Percentiles rank a stretch among this genome's conserved stretches.
Conservation (phyloP, 2,329 filamentous ascomycete genomes). For the Lachnellula willkommii region DNA sequence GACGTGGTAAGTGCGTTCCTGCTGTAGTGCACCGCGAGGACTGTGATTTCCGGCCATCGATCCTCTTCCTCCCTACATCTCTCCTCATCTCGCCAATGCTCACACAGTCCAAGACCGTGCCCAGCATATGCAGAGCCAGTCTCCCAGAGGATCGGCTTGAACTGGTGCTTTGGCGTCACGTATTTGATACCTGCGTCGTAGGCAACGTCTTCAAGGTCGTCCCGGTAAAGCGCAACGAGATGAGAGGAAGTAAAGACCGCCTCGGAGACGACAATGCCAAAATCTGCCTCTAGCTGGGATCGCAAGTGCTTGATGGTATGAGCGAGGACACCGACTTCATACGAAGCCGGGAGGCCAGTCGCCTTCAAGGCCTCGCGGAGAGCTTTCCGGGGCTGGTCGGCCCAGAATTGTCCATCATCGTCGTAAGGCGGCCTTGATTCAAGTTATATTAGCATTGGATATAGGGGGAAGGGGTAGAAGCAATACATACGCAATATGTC, state of each 20-base stretch:
- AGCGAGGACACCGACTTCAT: slow-evolving; percentile 9
- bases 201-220: slow-evolving; percentile 5
- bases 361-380: background rate
- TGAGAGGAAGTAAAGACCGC: slow-evolving; percentile 6
- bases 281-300: slow-evolving; percentile 4
- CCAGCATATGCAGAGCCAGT: slow-evolving; percentile 5
- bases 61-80: background rate
- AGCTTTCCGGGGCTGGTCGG: background rate
- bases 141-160: slow-evolving; percentile 8
- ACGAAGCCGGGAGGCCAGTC: slow-evolving; percentile 3
- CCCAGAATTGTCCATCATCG: slow-evolving; percentile 1
- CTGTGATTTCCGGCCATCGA: background rate
- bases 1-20: background rate
- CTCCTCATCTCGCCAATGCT: slow-evolving; percentile 3
- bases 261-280: slow-evolving; percentile 4
- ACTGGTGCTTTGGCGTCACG: background rate
- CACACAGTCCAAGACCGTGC: slow-evolving; percentile 5
- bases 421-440: slow-evolving; percentile 5
- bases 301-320: slow-evolving; percentile 1
- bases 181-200: slow-evolving; percentile 2
- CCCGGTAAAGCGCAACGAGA: slow-evolving; percentile 9
- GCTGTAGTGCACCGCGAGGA: slow-evolving; percentile 4
- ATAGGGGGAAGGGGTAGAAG: no score
- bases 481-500: slow-evolving; percentile 5
- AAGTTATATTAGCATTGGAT: no score